Evolutionary conservation across 148 eudicot species (phyloP), one percentile per base, ranked within the genome.

Genomic region (Oxyria digyna): DNA sequence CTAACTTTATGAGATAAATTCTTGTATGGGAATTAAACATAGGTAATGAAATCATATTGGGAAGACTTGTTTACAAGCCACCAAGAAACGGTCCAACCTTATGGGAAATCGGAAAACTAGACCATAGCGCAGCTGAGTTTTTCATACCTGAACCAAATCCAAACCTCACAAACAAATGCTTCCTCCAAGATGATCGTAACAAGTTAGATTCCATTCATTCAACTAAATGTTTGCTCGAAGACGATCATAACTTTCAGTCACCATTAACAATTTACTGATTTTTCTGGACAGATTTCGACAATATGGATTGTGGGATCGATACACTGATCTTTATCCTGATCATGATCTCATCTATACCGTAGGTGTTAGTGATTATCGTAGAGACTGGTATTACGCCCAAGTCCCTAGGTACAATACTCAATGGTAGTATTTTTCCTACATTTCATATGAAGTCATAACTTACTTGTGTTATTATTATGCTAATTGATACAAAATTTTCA

Each of bases 61-160:
- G 72, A 15, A n/a, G 67, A 38, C 43, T 76, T 31, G 38, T 66
- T 17, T 71, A 71, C 50, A 46, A 63, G 31, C 74, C 78, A 41
- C 74, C 66, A 26, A 70, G 78, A 70, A 26, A 37, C 21, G 78
- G 78, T n/a, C 71, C 74, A 24, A 76, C 74, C 9, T 33, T 76
- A 21, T 76, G 78, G 78, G 78, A 76, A 20, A 76, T 76, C 8
- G 78, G 78, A 26, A 17, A 66, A 21, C 78, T 75, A 24, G 78
- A 76, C 42, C 68, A 71, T 9, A 66, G 71, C 27, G 78, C 74
- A 32, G 71, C 71, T 18, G 78, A 71, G 59, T 76, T 76, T 45
- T 67, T 52, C 17, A 15, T 70, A 17, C 73, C 73, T 13, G 73
- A 70, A 1, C 66, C 73, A 7, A 55, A 31, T 33, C 45, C 43